These are phyloP conservation scores for Saccharomycopsis amapae DNA, from an alignment of 805 yeast species.

Conservation along the genomic window DNA sequence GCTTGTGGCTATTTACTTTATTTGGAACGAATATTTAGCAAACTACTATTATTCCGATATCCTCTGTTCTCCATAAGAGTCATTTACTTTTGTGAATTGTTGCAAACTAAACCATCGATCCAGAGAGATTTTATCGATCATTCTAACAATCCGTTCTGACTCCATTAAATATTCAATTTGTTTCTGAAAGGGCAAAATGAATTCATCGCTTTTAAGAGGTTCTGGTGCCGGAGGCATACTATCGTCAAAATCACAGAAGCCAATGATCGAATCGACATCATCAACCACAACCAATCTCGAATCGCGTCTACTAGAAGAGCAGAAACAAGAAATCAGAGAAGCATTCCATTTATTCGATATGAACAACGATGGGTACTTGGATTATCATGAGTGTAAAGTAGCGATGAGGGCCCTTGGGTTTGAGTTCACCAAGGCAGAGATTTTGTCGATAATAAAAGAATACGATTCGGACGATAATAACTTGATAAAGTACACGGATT, in stretches of 20 bases:
- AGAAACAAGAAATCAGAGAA: constrained; percentile 84
- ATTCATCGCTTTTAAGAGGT: background rate
- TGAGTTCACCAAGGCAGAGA: constrained; percentile 68
- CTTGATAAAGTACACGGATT: constrained; percentile 72
- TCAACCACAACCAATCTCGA: constrained; percentile 22
- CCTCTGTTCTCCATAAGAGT: no score
- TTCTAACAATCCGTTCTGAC: no score
- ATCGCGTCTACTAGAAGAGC: constrained; percentile 68
- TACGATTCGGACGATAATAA: constrained; percentile 72
- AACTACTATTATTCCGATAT: no score
- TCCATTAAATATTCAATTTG: no score
- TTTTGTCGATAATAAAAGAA: constrained; percentile 68
- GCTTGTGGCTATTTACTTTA: no score
- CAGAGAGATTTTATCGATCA: no score
- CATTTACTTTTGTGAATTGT: no score
- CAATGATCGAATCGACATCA: background rate
- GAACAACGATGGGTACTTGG: constrained; percentile 84
- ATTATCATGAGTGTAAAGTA: constrained; percentile 88
- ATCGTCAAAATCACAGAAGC: background rate
- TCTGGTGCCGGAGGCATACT: background rate
- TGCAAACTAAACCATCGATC: no score
- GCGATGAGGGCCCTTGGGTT: constrained; percentile 93
- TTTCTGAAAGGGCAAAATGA: no score
- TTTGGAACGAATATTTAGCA: no score
- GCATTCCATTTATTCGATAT: constrained; percentile 89